Evolutionary conservation across 768 basidiomycete species (phyloP).

Genomic region (Leccinum subtestaceum): DNA sequence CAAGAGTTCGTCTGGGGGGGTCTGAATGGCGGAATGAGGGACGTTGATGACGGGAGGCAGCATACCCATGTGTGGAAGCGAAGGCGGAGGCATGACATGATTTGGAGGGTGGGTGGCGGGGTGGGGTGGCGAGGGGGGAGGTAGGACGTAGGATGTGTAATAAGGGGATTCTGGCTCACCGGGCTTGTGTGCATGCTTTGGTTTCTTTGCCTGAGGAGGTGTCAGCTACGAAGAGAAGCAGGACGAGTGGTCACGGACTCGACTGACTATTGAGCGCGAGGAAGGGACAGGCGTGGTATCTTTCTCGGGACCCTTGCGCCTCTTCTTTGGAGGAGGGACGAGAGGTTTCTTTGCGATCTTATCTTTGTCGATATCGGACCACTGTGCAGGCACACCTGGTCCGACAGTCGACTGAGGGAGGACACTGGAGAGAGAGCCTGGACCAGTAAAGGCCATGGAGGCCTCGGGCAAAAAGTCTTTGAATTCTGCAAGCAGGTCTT

Average conservation of each 20-base stretch:
- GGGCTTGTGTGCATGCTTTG: constrained; percentile 59
- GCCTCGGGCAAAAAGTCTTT: constrained; percentile 77
- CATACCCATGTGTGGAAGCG: constrained; percentile 28
- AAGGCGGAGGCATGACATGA: constrained; percentile 30
- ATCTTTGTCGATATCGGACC: constrained; percentile 41
- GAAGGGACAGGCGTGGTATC: constrained; percentile 61
- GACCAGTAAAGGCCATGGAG: constrained; percentile 40
- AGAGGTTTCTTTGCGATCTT: constrained; percentile 43
- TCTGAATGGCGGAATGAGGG: constrained; percentile 32
- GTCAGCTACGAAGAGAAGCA: constrained; percentile 6
- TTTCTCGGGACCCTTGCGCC: constrained; percentile 64
- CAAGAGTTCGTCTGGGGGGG: constrained; percentile 69
- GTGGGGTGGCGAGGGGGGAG: constrained; percentile 35
- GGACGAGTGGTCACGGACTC: constrained; percentile 37
- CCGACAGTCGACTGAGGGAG: constrained; percentile 46
- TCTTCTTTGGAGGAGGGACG: constrained; percentile 48
- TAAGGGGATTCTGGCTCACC: constrained; percentile 54
- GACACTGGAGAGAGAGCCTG: constrained; percentile 43
- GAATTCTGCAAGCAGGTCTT: constrained; percentile 77
- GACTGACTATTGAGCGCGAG: constrained; percentile 45
- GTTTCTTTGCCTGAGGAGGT: constrained; percentile 51
- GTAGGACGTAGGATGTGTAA: constrained; percentile 45
- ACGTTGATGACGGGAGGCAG: constrained; percentile 24
- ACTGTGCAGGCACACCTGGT: constrained; percentile 34
- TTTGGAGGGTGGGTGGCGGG: constrained; percentile 16